A percentile compares a stretch with the other conserved stretches of the same genome.
These are phyloP conservation scores for Entamoeba dispar DNA, from an alignment of 208 protist genomes.

Conservation along the genomic window DNA sequence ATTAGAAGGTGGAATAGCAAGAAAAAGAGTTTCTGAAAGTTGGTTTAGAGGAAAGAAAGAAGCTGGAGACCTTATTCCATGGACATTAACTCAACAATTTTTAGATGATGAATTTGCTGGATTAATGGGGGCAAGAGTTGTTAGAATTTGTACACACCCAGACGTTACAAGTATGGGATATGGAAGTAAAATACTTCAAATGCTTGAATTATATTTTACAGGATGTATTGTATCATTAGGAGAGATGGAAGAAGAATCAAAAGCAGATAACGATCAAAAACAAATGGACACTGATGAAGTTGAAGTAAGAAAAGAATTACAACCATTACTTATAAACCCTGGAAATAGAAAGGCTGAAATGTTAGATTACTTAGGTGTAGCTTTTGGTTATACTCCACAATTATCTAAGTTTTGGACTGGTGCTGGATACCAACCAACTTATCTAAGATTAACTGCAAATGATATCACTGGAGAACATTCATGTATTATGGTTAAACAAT, in stretches of 20 bases:
- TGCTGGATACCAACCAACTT: conserved; percentile 54
- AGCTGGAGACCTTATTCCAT: conserved; percentile 95
- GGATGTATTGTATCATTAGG: conserved; percentile 44
- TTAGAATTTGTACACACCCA: conserved; percentile 91
- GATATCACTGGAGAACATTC: conserved; percentile 95
- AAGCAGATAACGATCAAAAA: conserved; percentile 25
- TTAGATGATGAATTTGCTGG: conserved; percentile 55
- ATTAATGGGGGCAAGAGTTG: conserved; percentile 74
- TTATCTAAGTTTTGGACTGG: conserved; percentile 87
- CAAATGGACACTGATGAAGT: neutral
- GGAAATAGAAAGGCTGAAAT: conserved; percentile 2
- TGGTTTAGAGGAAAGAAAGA: conserved; percentile 59
- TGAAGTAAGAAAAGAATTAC: conserved; percentile 29
- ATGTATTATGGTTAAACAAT: conserved; percentile 73
- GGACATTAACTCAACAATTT: conserved; percentile 74
- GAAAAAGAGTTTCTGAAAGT: conserved; percentile 51
- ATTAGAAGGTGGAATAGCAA: conserved; percentile 52
- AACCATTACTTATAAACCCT: conserved; percentile 47
- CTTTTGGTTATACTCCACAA: conserved; percentile 72
- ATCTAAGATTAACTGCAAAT: conserved; percentile 62
- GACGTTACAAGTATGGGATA: conserved; percentile 78
- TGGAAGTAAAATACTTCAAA: conserved; percentile 62
- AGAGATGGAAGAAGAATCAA: conserved; percentile 2
- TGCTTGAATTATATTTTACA: conserved; percentile 72
- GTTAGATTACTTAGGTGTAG: conserved; percentile 77